Evolutionary conservation across 345 rosid species (phyloP).

Genomic region (Noccaea bulbosa): DNA sequence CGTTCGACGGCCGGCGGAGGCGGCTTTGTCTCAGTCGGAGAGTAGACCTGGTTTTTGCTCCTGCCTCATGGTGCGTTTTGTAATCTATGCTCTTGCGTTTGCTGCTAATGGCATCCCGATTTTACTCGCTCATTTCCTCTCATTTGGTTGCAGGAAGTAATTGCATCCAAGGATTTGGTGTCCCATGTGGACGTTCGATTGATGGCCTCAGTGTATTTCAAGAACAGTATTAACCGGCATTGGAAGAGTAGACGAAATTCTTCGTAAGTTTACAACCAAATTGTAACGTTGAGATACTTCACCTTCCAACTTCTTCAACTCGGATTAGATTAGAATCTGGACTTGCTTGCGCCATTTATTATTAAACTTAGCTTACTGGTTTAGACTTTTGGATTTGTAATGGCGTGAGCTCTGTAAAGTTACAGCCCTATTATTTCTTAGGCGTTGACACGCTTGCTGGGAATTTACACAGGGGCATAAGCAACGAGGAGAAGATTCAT

Average conservation of each 20-base stretch:
- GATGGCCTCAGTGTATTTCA: conserved; percentile 91
- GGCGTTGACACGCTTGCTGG: conserved; percentile 27
- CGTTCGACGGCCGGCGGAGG: conserved; percentile 86
- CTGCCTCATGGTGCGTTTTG: conserved; percentile 80
- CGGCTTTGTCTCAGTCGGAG: conserved; percentile 85
- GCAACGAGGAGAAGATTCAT: conserved; percentile 82
- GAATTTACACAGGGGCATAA: conserved; percentile 68
- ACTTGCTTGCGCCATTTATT: neutral
- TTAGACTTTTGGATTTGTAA: conserved; percentile 5
- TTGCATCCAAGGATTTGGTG: conserved; percentile 80
- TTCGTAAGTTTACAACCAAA: conserved; percentile 46
- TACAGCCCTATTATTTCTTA: conserved; percentile 5
- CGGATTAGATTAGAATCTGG: conserved; percentile 8
- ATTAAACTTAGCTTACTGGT: conserved; percentile 12
- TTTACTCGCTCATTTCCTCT: conserved; percentile 29
- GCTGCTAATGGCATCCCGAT: conserved; percentile 23
- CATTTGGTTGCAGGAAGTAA: conserved; percentile 77
- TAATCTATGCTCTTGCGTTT: conserved; percentile 45
- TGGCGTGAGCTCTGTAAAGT: conserved; percentile 10
- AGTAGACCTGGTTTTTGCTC: conserved; percentile 92
- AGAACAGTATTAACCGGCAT: conserved; percentile 82
- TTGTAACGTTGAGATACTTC: conserved; percentile 5
- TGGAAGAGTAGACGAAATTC: conserved; percentile 91
- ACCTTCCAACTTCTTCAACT: neutral
- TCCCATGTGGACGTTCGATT: conserved; percentile 88